Base-by-base conservation (phyloP, 2,329 filamentous ascomycete species). In the Talaromyces pinophilus region DNA sequence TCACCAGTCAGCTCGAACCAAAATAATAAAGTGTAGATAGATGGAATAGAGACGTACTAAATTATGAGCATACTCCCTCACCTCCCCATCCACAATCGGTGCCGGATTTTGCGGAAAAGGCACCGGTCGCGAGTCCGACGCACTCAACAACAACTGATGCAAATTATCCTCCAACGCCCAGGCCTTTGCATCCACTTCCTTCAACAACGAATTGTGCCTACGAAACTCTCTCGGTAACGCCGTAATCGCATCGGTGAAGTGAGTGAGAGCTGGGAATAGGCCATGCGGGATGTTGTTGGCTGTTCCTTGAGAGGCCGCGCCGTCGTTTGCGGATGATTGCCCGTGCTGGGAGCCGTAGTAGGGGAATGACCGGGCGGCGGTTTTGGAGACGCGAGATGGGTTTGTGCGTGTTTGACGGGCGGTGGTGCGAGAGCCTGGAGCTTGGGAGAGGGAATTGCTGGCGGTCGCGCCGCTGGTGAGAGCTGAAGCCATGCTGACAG, bases 161-260 rank as follows among this genome's bases (percentile, higher is more conserved):
- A 99, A 85, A 74, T 90, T 86, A 72, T 95, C 90, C 77, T 97
- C 92, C 6, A 95, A 91, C 30, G 88, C 89, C 79, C 93, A 95
- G 70, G 96, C 91, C 81, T 99, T 99, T 69, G 94, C 94, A 82
- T 99, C 95, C 59, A 98, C 95, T 81, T 99, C 95, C 78, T 97
- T 97, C 71, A 99, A 85, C 65, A 98, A 86, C 40, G 94, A 97
- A 73, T 97, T 97, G 79, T 99, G 94, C 75, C 93, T 90, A 72
- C 97, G 92, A 61, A 97, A 92, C 81, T 99, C 95, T 78, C 93
- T 93, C 4, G 95, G 95, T 30, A 99, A 87, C 46, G 94, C 93
- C 62, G 92, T 90, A 75, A 98, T 92, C 69, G 93, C 90, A 78
- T 98, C 93, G 69, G 94, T 92, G 77, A 99, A 98, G 76, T 88